phyloP scores from a whole-genome alignment of 768 basidiomycete genomes.

The Tylopilus balloui region DNA sequence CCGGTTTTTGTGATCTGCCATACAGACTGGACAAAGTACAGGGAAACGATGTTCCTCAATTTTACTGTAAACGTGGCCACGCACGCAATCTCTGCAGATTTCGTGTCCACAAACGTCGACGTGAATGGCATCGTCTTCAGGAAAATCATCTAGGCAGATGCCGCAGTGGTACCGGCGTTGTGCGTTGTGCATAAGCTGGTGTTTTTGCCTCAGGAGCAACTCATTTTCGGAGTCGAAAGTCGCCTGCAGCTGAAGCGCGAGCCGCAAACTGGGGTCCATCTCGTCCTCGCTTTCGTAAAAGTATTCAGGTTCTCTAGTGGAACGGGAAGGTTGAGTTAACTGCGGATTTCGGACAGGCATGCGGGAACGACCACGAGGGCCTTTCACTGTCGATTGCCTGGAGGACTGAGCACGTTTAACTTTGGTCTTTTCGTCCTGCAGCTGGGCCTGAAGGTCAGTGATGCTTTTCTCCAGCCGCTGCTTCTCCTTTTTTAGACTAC shows the following conservation, averaged over 20 bases:
- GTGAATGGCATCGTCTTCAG: constrained; percentile 39
- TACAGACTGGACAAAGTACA: constrained; percentile 56
- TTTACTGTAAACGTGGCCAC: constrained; percentile 40
- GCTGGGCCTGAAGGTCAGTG: constrained; percentile 6
- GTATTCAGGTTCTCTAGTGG: background rate
- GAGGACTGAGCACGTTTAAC: background rate
- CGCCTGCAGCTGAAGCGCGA: constrained; percentile 34
- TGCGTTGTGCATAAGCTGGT: constrained; percentile 23
- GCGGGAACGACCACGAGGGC: background rate
- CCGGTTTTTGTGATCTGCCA: constrained; percentile 29
- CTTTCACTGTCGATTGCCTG: background rate
- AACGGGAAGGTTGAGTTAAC: background rate
- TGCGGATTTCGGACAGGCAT: background rate
- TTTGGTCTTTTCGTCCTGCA: constrained; percentile 13
- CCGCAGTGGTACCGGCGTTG: constrained; percentile 48
- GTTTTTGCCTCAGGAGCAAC: constrained; percentile 31
- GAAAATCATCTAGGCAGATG: constrained; percentile 50
- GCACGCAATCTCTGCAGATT: constrained; percentile 52
- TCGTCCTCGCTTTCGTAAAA: background rate
- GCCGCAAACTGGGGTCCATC: constrained; percentile 10
- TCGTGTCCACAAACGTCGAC: constrained; percentile 45
- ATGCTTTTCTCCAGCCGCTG: constrained; percentile 28
- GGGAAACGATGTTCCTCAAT: constrained; percentile 54
- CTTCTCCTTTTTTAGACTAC: constrained; percentile 16
- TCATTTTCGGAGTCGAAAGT: constrained; percentile 41